These are phyloP conservation scores for Alloascoidea hylecoeti DNA, from an alignment of 805 yeast genomes.

Conservation along the genomic window DNA sequence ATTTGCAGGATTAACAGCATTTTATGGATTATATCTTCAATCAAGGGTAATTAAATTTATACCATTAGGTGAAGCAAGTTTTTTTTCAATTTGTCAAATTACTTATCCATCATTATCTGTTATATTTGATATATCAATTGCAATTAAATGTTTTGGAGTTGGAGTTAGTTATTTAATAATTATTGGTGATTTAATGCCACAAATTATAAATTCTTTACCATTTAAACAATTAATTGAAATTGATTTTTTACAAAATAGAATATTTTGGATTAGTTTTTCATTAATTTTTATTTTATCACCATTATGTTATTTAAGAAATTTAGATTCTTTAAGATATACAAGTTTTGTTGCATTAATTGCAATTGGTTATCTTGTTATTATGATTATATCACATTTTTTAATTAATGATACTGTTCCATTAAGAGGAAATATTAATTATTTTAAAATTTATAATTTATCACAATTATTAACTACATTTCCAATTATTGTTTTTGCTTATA, in stretches of 20 bases:
- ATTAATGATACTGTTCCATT: conserved; percentile 35
- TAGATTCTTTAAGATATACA: conserved; percentile 78
- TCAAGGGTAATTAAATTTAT: conserved; percentile 40
- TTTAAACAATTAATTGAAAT: background rate
- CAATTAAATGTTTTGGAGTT: conserved; percentile 70
- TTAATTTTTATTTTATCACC: conserved; percentile 30
- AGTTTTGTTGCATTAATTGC: conserved; percentile 73
- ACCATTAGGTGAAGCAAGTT: conserved; percentile 48
- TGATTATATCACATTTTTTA: conserved; percentile 65
- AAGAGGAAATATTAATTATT: conserved; percentile 34
- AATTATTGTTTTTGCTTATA: conserved; percentile 87
- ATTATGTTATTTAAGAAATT: conserved; percentile 55
- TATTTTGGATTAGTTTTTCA: conserved; percentile 30
- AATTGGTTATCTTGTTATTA: conserved; percentile 58
- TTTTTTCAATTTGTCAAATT: conserved; percentile 49
- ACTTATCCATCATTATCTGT: conserved; percentile 60
- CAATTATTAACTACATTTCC: conserved; percentile 61
- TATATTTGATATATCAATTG: conserved; percentile 59
- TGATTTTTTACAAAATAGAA: conserved; percentile 14
- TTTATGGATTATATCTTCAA: conserved; percentile 50
- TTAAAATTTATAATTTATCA: conserved; percentile 27
- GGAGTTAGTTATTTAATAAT: conserved; percentile 62
- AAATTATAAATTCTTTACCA: conserved; percentile 14
- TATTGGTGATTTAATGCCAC: conserved; percentile 66
- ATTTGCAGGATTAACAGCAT: conserved; percentile 52